Conservation (phyloP, 2,329 filamentous ascomycete genomes). For the Gnomoniopsis smithogilvyi region DNA sequence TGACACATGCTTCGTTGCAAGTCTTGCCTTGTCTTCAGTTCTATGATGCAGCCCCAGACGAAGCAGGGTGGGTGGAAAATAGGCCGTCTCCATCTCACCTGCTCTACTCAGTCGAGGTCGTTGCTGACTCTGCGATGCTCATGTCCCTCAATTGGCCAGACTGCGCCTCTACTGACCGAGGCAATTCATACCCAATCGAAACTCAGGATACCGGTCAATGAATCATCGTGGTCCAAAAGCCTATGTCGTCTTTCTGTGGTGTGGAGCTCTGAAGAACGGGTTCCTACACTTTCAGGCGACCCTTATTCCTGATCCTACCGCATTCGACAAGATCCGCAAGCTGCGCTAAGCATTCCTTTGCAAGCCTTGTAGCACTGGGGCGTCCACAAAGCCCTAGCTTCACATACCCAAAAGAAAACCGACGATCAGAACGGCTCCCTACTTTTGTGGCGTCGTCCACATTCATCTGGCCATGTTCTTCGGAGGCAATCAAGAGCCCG, state of each 20-base stretch:
- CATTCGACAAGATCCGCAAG: background rate
- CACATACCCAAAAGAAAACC: background rate
- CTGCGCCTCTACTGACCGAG: background rate
- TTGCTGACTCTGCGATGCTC: too few relatives aligned
- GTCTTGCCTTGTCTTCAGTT: background rate
- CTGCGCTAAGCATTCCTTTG: background rate
- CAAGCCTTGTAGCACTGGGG: conserved; percentile 4
- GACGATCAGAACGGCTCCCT: conserved; percentile 12
- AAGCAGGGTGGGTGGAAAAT: too few relatives aligned
- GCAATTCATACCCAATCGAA: too few relatives aligned
- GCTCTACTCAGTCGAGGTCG: too few relatives aligned
- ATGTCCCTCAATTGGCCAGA: too few relatives aligned
- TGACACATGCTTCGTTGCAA: background rate
- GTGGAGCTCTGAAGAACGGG: background rate
- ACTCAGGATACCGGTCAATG: too few relatives aligned
- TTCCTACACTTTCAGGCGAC: too few relatives aligned
- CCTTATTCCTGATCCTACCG: background rate
- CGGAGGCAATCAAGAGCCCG: background rate
- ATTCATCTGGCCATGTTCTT: conserved; percentile 11
- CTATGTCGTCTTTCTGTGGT: background rate
- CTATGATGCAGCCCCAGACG: background rate
- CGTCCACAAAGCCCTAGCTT: conserved; percentile 5
- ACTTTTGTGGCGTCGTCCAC: conserved; percentile 21
- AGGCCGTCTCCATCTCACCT: background rate
- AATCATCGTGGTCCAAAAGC: background rate